Evolutionary conservation across 148 eudicot species (phyloP), one percentile per base, ranked within the genome.

Genomic region (Fallopia convolvulus): DNA sequence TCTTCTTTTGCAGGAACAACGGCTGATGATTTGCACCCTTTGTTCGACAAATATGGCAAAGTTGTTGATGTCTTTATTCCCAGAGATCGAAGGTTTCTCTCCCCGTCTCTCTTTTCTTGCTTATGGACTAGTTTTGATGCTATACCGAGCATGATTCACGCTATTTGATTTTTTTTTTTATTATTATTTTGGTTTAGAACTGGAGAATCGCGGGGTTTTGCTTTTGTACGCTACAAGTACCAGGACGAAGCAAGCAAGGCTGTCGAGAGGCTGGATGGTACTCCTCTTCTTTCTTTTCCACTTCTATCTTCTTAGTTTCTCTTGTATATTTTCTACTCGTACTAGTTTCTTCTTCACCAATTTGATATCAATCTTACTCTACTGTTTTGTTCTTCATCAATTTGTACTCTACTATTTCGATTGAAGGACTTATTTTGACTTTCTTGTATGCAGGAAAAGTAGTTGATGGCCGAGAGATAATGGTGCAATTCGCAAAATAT

Each of bases 131-230:
- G 20, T 33, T 68, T 8, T 30, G 12, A 26, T 26, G 10, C 8
- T 30, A 12, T 10, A 10, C 9, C 17, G 70, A 63, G 8, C 70
- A 26, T 3, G 39, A 39, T 6, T 39, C 20, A 42, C 21, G 42
- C 72, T 68, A 18, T 13, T 3, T 65, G 6, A 12, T 32, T 23
- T 8, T 3, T n/a, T n/a, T n/a, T n/a, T 15, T 8, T 46, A 85
- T 85, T 42, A 3, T 71, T 36, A 2, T 36, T 36, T 36, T 36
- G 39, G 39, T 36, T 36, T 36, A 95, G 97, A 89, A 95, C 97
- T 78, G 99, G 99, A 3, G 94, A 95, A 58, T 95, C 99, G 0
- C 91, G 99, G 20, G 99, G 99, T 15, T 95, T 92, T 80, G 97
- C 99, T 0, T 95, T 95, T 95, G 99, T 95, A 48, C 87, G 99